Evolutionary conservation across 2,329 filamentous ascomycete genomes (phyloP).

Genomic region (Conoideocrella luteorostrata): DNA sequence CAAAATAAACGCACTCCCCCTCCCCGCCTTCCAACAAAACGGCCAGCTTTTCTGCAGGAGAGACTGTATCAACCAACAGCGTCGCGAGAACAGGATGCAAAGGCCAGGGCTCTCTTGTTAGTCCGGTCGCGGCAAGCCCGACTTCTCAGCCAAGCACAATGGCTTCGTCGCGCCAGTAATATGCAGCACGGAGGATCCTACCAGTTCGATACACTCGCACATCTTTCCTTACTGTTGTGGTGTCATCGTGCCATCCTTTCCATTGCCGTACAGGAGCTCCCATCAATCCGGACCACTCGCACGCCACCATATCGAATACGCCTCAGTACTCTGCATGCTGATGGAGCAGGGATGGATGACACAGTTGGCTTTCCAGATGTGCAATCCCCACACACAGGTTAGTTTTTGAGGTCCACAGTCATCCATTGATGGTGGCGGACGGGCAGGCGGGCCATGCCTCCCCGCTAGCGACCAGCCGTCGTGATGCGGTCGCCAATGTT

Average conservation of each 20-base stretch:
- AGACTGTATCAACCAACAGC: background rate
- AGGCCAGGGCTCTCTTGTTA: background rate
- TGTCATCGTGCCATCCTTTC: background rate
- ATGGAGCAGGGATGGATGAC: background rate
- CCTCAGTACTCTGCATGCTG: background rate
- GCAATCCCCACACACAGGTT: too few species aligned
- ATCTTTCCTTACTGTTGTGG: too few species aligned
- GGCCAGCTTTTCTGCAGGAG: too few species aligned
- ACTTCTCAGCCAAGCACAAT: too few species aligned
- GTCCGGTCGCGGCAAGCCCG: background rate
- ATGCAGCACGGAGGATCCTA: too few species aligned
- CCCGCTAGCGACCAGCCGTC: too few species aligned
- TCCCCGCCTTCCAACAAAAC: background rate
- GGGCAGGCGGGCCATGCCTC: conserved; percentile 6
- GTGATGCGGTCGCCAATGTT: too few species aligned
- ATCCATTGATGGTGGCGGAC: background rate
- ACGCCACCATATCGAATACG: background rate
- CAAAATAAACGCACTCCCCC: too few species aligned
- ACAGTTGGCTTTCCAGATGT: background rate
- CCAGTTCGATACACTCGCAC: background rate
- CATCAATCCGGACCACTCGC: background rate
- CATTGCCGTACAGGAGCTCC: background rate
- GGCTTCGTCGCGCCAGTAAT: too few species aligned
- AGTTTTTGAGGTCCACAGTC: too few species aligned
- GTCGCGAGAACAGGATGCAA: background rate